Conservation (phyloP, 345 rosid genomes). For the Populus davidiana region DNA sequence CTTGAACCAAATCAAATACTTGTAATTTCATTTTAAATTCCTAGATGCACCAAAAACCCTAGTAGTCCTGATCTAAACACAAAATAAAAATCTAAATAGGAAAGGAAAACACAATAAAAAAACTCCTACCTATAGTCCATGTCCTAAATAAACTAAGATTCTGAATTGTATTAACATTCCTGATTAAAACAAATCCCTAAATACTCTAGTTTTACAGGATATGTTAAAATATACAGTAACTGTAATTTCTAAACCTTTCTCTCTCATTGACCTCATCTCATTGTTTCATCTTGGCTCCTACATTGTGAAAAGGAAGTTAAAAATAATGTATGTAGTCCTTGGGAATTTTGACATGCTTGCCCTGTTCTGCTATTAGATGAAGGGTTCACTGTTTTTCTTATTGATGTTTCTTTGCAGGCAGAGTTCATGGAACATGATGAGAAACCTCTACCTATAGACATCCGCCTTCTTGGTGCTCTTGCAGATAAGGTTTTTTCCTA, state of each 20-base stretch:
- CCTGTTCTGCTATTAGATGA: neutral
- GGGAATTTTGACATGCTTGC: neutral
- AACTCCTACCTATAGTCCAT: neutral
- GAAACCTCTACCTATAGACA: slow-evolving; percentile 97
- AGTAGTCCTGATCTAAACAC: neutral
- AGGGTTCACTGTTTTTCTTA: neutral
- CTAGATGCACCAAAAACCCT: neutral
- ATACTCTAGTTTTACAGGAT: neutral
- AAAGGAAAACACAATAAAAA: neutral
- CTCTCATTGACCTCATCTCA: neutral
- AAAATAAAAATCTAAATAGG: neutral
- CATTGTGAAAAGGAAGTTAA: neutral
- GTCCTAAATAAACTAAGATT: neutral
- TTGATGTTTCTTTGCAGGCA: slow-evolving; percentile 51
- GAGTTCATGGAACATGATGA: slow-evolving; percentile 99
- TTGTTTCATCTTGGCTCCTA: neutral
- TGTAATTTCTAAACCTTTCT: neutral
- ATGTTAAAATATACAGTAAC: neutral
- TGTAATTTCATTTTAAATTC: neutral
- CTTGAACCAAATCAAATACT: neutral
- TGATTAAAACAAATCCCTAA: neutral
- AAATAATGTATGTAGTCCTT: neutral
- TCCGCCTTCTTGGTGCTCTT: slow-evolving; percentile 96
- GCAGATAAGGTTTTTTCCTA: slow-evolving; percentile 81
- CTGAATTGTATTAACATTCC: neutral